Conservation (phyloP, 73 alveolate species). For the Paramecium tetraurelia region DNA sequence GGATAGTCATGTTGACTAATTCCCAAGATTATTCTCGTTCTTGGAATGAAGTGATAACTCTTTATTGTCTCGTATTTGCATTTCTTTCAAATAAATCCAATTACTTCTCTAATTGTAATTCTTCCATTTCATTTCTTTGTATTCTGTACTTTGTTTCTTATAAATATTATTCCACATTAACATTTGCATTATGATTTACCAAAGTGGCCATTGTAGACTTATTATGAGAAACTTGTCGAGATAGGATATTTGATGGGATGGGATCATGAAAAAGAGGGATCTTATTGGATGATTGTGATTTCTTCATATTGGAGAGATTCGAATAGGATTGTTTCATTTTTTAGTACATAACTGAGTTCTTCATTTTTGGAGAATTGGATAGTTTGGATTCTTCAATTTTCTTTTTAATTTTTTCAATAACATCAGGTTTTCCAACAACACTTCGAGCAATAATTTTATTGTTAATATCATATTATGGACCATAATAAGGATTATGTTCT, state of each 20-base stretch:
- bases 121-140: background rate
- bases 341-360: background rate
- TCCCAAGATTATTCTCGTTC: background rate
- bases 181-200: background rate
- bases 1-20: background rate
- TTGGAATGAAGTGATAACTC: background rate
- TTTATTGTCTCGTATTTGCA: background rate
- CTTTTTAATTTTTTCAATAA: background rate
- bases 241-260: background rate
- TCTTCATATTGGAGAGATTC: background rate
- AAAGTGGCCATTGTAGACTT: background rate
- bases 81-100: background rate
- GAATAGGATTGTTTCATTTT: constrained; percentile 2
- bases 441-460: constrained; percentile 48
- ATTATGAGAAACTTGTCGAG: background rate
- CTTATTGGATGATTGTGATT: background rate
- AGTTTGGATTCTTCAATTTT: background rate
- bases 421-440: constrained; percentile 52
- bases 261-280: background rate
- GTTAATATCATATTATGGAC: constrained; percentile 48
- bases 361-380: background rate
- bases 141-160: background rate
- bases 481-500: background rate
- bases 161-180: background rate
- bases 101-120: background rate